These are phyloP conservation scores for Arthroderma uncinatum DNA, from an alignment of 2,329 filamentous ascomycete genomes.

Conservation along the genomic window DNA sequence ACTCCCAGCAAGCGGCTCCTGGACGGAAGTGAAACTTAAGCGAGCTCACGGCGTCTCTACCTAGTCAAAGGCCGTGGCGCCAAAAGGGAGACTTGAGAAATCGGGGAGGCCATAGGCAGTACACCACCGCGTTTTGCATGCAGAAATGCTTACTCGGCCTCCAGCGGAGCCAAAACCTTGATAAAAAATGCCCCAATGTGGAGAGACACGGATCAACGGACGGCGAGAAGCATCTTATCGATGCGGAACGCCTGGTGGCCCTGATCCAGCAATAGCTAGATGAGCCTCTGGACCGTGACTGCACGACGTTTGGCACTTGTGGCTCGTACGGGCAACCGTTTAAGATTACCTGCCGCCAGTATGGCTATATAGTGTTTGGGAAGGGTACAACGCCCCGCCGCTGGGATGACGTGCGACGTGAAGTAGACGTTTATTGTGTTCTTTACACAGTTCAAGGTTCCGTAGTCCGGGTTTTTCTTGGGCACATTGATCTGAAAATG, in stretches of 20 bases:
- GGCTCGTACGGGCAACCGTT: constrained; percentile 21
- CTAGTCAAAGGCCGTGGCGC: constrained; percentile 2
- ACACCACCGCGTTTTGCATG: constrained; percentile 10
- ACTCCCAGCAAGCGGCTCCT: constrained; percentile 13
- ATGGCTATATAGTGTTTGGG: constrained; percentile 19
- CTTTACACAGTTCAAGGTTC: constrained; percentile 13
- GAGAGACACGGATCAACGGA: no score
- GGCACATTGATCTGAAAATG: constrained; percentile 9
- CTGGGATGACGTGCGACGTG: constrained; percentile 9
- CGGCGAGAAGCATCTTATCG: no score
- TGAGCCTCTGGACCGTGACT: constrained; percentile 8
- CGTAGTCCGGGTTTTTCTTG: constrained; percentile 14
- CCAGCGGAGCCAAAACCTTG: constrained; percentile 18
- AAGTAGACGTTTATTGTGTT: constrained; percentile 13
- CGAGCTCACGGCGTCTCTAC: no score
- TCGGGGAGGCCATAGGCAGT: neutral
- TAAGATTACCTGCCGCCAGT: constrained; percentile 20
- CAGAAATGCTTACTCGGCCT: constrained; percentile 11
- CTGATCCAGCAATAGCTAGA: constrained; percentile 9
- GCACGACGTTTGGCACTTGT: constrained; percentile 12
- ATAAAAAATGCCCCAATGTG: constrained; percentile 28
- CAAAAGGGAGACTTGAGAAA: neutral
- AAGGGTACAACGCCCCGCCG: constrained; percentile 13
- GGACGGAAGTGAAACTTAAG: constrained; percentile 18
- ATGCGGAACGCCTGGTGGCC: constrained; percentile 7